phyloP scores from a whole-genome alignment of 1,284 basidiomycete genomes.

The Malassezia nana region DNA sequence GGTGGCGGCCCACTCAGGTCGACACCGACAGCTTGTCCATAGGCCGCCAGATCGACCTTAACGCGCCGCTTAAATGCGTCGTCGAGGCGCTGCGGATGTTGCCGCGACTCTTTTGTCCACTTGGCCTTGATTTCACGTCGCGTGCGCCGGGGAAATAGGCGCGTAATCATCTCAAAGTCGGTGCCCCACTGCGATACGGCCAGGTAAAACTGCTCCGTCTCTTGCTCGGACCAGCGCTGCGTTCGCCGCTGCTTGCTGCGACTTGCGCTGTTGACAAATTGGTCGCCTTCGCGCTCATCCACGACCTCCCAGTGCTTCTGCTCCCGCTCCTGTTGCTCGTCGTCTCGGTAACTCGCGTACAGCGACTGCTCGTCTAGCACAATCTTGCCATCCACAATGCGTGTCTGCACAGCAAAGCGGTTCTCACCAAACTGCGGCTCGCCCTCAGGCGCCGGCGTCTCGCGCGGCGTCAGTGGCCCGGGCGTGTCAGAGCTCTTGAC shows the following conservation, averaged over 20 bases:
- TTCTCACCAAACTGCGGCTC: conserved; percentile 37
- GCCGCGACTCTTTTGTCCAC: conserved; percentile 75
- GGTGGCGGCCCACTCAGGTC: conserved; percentile 44
- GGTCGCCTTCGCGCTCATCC: conserved; percentile 61
- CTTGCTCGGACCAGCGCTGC: conserved; percentile 70
- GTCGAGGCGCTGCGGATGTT: conserved; percentile 53
- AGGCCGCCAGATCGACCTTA: conserved; percentile 38
- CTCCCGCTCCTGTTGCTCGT: conserved; percentile 52
- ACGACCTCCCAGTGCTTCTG: conserved; percentile 61
- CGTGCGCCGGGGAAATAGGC: conserved; percentile 71
- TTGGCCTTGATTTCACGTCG: conserved; percentile 80
- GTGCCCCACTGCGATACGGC: conserved; percentile 76
- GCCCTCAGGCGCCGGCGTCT: conserved; percentile 14
- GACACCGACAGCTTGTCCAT: conserved; percentile 37
- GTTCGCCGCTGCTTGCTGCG: conserved; percentile 60
- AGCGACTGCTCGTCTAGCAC: conserved; percentile 49
- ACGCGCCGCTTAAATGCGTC: conserved; percentile 35
- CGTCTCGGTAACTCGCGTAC: conserved; percentile 40
- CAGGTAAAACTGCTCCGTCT: conserved; percentile 74
- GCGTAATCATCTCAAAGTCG: conserved; percentile 81
- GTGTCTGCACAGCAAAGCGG: conserved; percentile 43
- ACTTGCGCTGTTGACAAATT: conserved; percentile 70
- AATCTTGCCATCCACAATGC: conserved; percentile 48
- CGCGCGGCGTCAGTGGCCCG: conserved; percentile 2
- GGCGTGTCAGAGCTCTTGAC: conserved; percentile 14